Evolutionary conservation across 768 basidiomycete species (phyloP), one percentile per base, ranked within the genome.

Genomic region (Austroboletus eburneus): DNA sequence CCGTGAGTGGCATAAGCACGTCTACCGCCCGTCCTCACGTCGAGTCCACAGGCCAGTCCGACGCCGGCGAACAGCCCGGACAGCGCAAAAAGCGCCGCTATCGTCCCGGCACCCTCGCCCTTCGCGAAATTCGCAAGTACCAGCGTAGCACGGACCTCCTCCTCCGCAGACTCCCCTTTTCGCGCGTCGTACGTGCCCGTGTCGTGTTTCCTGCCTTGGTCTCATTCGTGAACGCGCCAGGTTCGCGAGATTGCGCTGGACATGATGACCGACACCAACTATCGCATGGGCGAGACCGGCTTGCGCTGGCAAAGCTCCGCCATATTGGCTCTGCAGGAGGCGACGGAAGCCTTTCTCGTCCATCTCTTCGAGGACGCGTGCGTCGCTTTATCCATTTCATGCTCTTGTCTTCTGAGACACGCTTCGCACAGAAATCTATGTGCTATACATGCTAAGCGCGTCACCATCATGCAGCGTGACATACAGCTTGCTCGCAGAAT

Each of bases 311-410:
- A 99, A 66, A 91, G 83, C 52, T 91, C 92, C 5, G 96, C 96
- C 5, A 75, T 99, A 46, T 63, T 93, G 58, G 96, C 96, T 2
- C 67, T 99, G 51, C 96, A 99, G 60, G 96, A 99, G 68, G 96
- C 96, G 12, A 91, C 93, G 20, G 93, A 96, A 66, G 91, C 93
- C 13, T 96, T 80, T 58, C 74, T 98, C 16, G 91, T 99, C 17
- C 94, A 98, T 69, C 70, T 98, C 36, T 98, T 99, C 53, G 96
- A 99, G 69, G 96, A 99, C 69, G 92, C 95, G 91, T 97, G 67
- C 73, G 93, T 89, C 22, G 8, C 36, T 25, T 43, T 39, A 20
- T 35, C 2, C 9, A 18, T 24, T 16, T n/a, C 7, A 21, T 20
- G 2, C 4, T 17, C 24, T 21, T 49, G 18, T 33, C 23, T 17